phyloP scores from a whole-genome alignment of 1,139 yeast genomes.

The Waltiozyma solani region DNA sequence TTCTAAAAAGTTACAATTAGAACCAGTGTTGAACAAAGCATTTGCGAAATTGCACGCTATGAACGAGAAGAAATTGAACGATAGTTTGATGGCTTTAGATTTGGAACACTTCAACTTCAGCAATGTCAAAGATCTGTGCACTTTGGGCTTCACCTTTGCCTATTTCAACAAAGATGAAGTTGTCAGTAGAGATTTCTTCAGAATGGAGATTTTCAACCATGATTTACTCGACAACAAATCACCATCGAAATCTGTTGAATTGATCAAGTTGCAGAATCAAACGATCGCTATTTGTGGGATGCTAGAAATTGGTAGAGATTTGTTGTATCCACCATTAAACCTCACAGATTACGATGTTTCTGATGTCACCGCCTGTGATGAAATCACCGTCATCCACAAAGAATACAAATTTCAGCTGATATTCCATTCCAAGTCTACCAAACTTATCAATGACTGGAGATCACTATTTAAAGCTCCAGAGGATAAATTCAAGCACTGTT shows the following conservation, averaged over 20 bases:
- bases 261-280: slow-evolving; percentile 11
- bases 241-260: slow-evolving; percentile 9
- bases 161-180: slow-evolving; percentile 22
- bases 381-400: not conserved
- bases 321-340: slow-evolving; percentile 27
- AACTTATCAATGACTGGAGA: not conserved
- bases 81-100: not conserved
- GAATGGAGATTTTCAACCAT: slow-evolving; percentile 17
- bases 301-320: slow-evolving; percentile 20
- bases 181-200: slow-evolving; percentile 23
- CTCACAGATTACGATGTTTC: not conserved
- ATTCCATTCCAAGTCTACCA: not conserved
- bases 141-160: slow-evolving; percentile 1
- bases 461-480: not conserved
- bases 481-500: not conserved
- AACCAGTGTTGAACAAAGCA: not conserved
- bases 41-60: not conserved
- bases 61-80: not conserved
- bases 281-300: slow-evolving; percentile 21
- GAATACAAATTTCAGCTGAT: not conserved
- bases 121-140: not conserved
- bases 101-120: not conserved
- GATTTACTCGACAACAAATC: slow-evolving; percentile 14
- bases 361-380: not conserved
- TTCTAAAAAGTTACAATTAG: not conserved